A percentile compares a stretch with the other conserved stretches of the same genome.
Evolutionary conservation across 371 early-diverging fungal genomes (phyloP).

Genomic region (Apophysomyces trapeziformis): DNA sequence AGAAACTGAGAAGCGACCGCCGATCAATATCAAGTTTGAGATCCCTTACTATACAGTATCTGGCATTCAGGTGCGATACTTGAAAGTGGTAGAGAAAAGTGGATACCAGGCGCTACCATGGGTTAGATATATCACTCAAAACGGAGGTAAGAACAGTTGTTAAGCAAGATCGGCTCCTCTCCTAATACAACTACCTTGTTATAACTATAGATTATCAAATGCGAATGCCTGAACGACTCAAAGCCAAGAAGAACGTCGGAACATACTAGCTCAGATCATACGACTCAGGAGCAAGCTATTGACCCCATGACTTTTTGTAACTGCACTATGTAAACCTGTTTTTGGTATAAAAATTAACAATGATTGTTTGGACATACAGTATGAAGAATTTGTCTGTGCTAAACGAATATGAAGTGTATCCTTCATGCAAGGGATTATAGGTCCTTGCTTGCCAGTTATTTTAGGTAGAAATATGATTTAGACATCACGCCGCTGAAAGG

Average conservation of each 20-base stretch:
- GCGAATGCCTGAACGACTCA: slow-evolving; percentile 76
- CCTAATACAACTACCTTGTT: not conserved
- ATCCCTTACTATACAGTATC: slow-evolving; percentile 98
- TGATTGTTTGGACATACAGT: no score
- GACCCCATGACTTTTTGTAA: not conserved
- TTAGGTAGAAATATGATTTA: no score
- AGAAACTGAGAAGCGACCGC: slow-evolving; percentile 92
- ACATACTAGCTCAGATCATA: not conserved
- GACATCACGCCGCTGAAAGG: no score
- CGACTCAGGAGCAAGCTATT: not conserved
- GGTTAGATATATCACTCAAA: slow-evolving; percentile 98
- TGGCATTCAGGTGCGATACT: slow-evolving; percentile 98
- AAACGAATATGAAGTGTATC: no score
- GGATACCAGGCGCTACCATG: slow-evolving; percentile 99
- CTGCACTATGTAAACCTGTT: slow-evolving; percentile 1
- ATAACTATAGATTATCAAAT: slow-evolving; percentile 64
- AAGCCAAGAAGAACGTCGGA: slow-evolving; percentile 45
- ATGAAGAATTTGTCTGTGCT: no score
- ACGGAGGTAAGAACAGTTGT: slow-evolving; percentile 66
- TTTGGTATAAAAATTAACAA: no score
- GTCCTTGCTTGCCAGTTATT: no score
- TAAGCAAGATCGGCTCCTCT: not conserved
- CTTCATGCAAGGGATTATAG: no score
- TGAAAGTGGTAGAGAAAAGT: slow-evolving; percentile 98
- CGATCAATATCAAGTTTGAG: slow-evolving; percentile 97